These are phyloP conservation scores for Cladosporium colombiae DNA, from an alignment of 2,329 filamentous ascomycete genomes.

Conservation along the genomic window DNA sequence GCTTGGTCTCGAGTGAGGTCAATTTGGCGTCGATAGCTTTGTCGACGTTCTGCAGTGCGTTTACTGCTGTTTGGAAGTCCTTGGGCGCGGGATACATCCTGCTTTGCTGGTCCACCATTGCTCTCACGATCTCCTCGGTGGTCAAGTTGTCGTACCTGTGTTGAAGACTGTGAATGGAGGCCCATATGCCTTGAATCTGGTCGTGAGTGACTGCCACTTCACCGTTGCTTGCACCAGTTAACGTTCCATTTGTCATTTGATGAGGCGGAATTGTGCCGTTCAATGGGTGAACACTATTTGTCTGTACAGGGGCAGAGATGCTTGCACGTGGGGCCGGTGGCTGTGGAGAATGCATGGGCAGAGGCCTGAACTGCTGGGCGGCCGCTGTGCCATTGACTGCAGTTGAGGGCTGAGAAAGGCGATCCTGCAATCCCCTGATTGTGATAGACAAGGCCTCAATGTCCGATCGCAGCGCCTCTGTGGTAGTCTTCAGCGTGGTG, in stretches of 20 bases:
- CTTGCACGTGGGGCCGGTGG: background rate
- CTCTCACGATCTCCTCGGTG: conserved; percentile 27
- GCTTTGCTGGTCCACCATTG: conserved; percentile 30
- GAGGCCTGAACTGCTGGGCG: background rate
- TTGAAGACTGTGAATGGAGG: conserved; percentile 23
- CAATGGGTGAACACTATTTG: background rate
- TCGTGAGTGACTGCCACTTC: background rate
- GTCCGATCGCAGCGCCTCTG: background rate
- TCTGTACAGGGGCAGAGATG: background rate
- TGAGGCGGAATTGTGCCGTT: background rate
- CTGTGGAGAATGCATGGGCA: background rate
- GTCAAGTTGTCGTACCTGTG: conserved; percentile 29
- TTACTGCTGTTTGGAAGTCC: conserved; percentile 9
- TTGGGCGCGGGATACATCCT: conserved; percentile 28
- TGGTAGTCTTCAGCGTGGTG: background rate
- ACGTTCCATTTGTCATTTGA: background rate
- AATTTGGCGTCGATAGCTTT: background rate
- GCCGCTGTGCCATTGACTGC: background rate
- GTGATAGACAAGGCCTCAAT: background rate
- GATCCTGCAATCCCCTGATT: background rate
- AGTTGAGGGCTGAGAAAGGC: background rate
- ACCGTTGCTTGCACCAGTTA: background rate
- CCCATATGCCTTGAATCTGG: conserved; percentile 1
- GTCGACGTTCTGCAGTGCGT: background rate
- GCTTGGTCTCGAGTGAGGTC: background rate